phyloP scores from a whole-genome alignment of 768 basidiomycete species.

The Podaxis mareebaensis region DNA sequence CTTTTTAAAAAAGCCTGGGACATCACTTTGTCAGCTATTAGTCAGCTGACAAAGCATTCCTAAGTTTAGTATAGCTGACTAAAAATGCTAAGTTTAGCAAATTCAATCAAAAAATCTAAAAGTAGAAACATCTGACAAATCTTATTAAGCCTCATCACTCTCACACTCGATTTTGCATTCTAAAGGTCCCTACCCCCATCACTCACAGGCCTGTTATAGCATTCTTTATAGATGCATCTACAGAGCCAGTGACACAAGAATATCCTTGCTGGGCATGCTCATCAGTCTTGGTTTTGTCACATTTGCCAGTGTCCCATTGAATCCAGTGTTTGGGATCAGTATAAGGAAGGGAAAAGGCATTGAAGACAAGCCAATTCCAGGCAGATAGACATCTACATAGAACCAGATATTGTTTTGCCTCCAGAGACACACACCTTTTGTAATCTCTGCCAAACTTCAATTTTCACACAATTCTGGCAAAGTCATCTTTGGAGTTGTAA shows the following conservation, averaged over 20 bases:
- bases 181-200: no score
- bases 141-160: no score
- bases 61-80: no score
- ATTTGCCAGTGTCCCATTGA: conserved; percentile 12
- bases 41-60: no score
- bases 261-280: conserved; percentile 18
- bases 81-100: no score
- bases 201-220: no score
- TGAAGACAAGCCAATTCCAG: background rate
- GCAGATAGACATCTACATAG: conserved; percentile 4
- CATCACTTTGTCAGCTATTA: no score
- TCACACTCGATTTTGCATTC: no score
- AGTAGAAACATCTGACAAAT: no score
- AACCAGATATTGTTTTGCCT: conserved; percentile 23
- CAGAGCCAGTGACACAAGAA: conserved; percentile 5
- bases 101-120: no score
- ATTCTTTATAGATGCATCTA: conserved; percentile 25
- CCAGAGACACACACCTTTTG: conserved; percentile 25
- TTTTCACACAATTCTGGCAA: conserved; percentile 30
- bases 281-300: conserved; percentile 29
- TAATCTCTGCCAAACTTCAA: conserved; percentile 28
- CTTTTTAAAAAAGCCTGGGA: no score
- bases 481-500: conserved; percentile 28
- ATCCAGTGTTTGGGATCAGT: background rate
- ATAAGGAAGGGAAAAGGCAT: conserved; percentile 12